phyloP scores from a whole-genome alignment of 1,139 yeast species.

The Candida glucosophila region DNA sequence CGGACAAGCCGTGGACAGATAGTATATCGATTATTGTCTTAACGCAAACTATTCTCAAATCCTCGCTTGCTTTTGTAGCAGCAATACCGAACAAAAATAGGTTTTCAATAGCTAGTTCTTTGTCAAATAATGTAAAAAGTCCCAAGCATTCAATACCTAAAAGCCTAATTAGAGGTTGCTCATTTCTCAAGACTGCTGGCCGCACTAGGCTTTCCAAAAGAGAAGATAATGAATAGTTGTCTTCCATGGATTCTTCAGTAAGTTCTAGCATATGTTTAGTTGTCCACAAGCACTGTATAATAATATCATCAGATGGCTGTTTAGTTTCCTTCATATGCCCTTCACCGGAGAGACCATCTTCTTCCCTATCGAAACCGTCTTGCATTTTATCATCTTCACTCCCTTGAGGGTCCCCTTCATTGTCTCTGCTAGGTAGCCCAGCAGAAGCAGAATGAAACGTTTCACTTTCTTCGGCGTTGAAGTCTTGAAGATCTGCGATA shows the following conservation, averaged over 20 bases:
- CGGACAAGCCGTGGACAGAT: constrained; percentile 64
- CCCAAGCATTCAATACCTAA: constrained; percentile 75
- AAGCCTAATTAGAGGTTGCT: constrained; percentile 48
- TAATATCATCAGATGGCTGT: constrained; percentile 38
- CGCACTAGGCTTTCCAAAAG: constrained; percentile 68
- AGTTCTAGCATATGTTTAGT: constrained; percentile 67
- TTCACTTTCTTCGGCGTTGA: constrained; percentile 38
- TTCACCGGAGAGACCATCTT: constrained; percentile 6
- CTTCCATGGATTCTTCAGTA: constrained; percentile 54
- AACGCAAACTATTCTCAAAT: constrained; percentile 52
- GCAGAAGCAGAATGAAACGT: constrained; percentile 53
- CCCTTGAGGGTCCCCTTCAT: constrained; percentile 8
- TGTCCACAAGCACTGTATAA: constrained; percentile 59
- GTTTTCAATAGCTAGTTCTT: constrained; percentile 53
- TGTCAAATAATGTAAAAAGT: constrained; percentile 66
- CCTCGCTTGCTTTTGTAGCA: constrained; percentile 48
- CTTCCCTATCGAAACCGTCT: constrained; percentile 14
- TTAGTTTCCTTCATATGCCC: constrained; percentile 26
- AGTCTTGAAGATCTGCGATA: constrained; percentile 75
- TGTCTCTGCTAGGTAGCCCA: constrained; percentile 19
- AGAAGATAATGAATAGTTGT: constrained; percentile 63
- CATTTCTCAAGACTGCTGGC: constrained; percentile 67
- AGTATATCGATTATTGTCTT: constrained; percentile 72
- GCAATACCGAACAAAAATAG: constrained; percentile 57
- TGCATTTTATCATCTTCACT: constrained; percentile 7